Evolutionary conservation across 805 yeast genomes (phyloP).

Genomic region (Isabelozyma gotoi): DNA sequence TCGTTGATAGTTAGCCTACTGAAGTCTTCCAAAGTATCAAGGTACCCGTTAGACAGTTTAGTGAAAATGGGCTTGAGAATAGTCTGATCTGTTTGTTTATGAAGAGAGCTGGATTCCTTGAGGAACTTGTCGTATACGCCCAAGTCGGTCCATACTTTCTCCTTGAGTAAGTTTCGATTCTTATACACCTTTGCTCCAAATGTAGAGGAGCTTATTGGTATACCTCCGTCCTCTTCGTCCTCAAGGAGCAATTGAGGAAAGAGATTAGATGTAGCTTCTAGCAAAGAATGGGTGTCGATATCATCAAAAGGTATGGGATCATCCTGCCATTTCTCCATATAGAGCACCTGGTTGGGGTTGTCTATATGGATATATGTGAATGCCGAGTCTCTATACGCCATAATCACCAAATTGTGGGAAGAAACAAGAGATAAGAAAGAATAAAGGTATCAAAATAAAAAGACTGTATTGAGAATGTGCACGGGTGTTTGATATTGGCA

Average conservation of each 20-base stretch:
- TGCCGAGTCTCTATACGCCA: constrained; percentile 15
- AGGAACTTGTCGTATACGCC: constrained; percentile 27
- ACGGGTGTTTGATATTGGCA: too few relatives aligned
- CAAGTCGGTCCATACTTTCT: constrained; percentile 36
- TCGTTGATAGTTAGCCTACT: constrained; percentile 26
- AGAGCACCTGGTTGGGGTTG: constrained; percentile 38
- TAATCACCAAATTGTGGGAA: neutral
- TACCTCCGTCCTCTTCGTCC: constrained; percentile 39
- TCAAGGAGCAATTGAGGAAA: constrained; percentile 38
- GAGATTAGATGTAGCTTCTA: constrained; percentile 34
- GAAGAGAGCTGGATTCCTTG: constrained; percentile 12
- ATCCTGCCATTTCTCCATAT: constrained; percentile 42
- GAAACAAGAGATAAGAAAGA: neutral
- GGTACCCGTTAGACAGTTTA: constrained; percentile 9
- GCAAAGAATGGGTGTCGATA: constrained; percentile 36
- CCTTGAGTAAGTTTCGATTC: constrained; percentile 27
- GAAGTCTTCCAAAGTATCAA: constrained; percentile 11
- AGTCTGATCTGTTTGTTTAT: constrained; percentile 27
- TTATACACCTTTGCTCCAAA: constrained; percentile 42
- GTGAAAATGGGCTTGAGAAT: constrained; percentile 28
- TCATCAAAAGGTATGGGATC: constrained; percentile 42
- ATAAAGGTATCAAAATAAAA: neutral
- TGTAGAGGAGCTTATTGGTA: constrained; percentile 33
- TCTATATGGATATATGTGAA: constrained; percentile 35
- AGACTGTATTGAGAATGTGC: neutral